Percentiles rank a stretch among this genome's conserved stretches.
Conservation (phyloP, 2,329 filamentous ascomycete genomes). For the Sporothrix dimorphospora region DNA sequence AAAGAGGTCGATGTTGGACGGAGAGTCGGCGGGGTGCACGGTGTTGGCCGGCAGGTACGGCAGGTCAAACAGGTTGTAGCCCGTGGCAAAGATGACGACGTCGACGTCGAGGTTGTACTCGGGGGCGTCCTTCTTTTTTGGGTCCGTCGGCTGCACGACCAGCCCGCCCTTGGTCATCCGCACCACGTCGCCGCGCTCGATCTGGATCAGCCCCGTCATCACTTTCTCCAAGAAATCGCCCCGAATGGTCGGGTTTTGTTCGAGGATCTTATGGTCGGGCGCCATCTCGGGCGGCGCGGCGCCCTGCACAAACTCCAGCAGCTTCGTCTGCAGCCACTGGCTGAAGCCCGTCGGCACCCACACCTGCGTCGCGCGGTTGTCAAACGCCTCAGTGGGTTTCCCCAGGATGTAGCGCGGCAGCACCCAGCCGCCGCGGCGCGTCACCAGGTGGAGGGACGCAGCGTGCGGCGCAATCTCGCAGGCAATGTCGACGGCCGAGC, state of each 20-base stretch:
- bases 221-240: constrained; percentile 43
- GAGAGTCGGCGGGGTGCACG: constrained; percentile 30
- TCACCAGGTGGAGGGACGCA: constrained; percentile 44
- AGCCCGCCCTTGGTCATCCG: constrained; percentile 33
- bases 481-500: constrained; percentile 46
- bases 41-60: constrained; percentile 40
- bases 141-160: neutral
- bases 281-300: constrained; percentile 39
- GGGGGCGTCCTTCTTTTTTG: neutral
- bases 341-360: constrained; percentile 38
- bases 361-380: constrained; percentile 40
- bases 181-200: constrained; percentile 41
- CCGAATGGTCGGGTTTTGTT: constrained; percentile 43
- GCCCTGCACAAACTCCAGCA: constrained; percentile 41
- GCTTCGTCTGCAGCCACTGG: constrained; percentile 40
- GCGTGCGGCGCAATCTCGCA: constrained; percentile 43
- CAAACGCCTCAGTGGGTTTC: constrained; percentile 42
- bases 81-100: constrained; percentile 42
- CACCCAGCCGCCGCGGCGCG: constrained; percentile 45
- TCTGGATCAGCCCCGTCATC: constrained; percentile 39
- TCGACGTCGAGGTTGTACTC: constrained; percentile 37
- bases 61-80: constrained; percentile 38
- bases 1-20: constrained; percentile 40
- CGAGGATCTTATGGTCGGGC: constrained; percentile 42
- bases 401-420: constrained; percentile 45